Percentiles rank a stretch among this genome's conserved stretches.
Conservation (phyloP, 2,329 filamentous ascomycete genomes). For the Phaeosphaeriaceae sp. region DNA sequence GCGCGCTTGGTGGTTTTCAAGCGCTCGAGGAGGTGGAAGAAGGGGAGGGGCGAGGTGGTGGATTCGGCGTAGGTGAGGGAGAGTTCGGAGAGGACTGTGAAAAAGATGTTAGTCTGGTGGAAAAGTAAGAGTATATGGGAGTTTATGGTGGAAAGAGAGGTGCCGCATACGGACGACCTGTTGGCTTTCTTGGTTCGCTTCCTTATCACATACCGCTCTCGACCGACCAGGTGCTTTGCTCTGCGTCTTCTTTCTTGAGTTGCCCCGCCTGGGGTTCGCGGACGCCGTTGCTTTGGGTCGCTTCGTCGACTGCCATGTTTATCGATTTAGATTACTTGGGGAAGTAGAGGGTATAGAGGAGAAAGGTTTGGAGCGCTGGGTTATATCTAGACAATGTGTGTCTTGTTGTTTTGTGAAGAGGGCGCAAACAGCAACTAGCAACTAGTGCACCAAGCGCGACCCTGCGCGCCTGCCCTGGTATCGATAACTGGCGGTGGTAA, state of each 20-base stretch:
- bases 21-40: constrained; percentile 92
- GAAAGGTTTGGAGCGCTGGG: neutral
- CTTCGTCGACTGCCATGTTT: constrained; percentile 42
- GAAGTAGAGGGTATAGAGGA: neutral
- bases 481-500: neutral
- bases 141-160: constrained; percentile 22
- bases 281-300: constrained; percentile 51
- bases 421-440: neutral
- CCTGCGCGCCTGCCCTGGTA: neutral
- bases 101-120: constrained; percentile 4
- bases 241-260: constrained; percentile 33
- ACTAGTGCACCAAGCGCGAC: neutral
- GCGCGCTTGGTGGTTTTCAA: constrained; percentile 97
- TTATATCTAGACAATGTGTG: neutral
- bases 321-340: neutral
- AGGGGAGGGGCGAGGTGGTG: constrained; percentile 78
- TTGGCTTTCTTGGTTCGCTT: constrained; percentile 12
- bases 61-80: constrained; percentile 64
- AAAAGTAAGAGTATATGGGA: neutral
- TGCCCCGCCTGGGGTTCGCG: constrained; percentile 46
- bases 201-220: constrained; percentile 53
- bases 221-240: constrained; percentile 49
- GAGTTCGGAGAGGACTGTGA: constrained; percentile 69
- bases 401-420: neutral
- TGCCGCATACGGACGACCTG: constrained; percentile 40